Percentiles rank a stretch among this genome's conserved stretches.
These are phyloP conservation scores for Lizonia empirigonia DNA, from an alignment of 2,329 filamentous ascomycete genomes.

Conservation along the genomic window DNA sequence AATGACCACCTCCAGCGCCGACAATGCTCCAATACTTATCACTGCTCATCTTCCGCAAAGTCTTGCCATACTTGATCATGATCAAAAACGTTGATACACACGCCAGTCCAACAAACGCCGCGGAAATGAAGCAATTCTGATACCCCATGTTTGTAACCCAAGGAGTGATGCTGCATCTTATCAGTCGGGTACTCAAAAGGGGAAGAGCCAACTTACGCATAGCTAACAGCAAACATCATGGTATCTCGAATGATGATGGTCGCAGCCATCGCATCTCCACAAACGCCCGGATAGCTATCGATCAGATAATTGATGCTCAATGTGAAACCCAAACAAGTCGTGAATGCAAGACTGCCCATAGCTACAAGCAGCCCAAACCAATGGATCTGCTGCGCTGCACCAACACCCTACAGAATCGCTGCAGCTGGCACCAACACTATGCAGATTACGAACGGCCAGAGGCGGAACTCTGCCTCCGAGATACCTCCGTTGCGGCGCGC, in stretches of 20 bases:
- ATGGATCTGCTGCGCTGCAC: slow-evolving; percentile 56
- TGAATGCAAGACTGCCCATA: slow-evolving; percentile 47
- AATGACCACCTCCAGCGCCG: slow-evolving; percentile 7
- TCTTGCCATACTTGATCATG: slow-evolving; percentile 58
- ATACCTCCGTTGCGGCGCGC: slow-evolving; percentile 49
- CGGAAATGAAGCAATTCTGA: slow-evolving; percentile 52
- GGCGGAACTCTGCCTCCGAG: slow-evolving; percentile 49
- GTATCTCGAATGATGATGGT: slow-evolving; percentile 59
- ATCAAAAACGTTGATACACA: slow-evolving; percentile 48
- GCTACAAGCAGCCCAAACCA: slow-evolving; percentile 58
- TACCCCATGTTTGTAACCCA: slow-evolving; percentile 53
- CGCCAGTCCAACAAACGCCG: slow-evolving; percentile 52
- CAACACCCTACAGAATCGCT: slow-evolving; percentile 59
- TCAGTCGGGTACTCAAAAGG: background rate
- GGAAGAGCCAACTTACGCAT: slow-evolving; percentile 46
- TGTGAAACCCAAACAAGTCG: slow-evolving; percentile 48
- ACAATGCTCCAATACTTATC: slow-evolving; percentile 45
- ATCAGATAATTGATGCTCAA: slow-evolving; percentile 55
- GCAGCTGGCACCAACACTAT: slow-evolving; percentile 52
- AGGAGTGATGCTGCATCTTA: slow-evolving; percentile 44
- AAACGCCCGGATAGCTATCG: slow-evolving; percentile 56
- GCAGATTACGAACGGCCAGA: slow-evolving; percentile 50
- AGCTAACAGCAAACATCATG: slow-evolving; percentile 57
- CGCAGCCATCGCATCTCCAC: slow-evolving; percentile 57
- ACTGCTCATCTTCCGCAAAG: slow-evolving; percentile 34